A percentile compares a stretch with the other conserved stretches of the same genome.
Evolutionary conservation across 192 early-diverging fungal species (phyloP).

Genomic region (Linnemannia zychae): DNA sequence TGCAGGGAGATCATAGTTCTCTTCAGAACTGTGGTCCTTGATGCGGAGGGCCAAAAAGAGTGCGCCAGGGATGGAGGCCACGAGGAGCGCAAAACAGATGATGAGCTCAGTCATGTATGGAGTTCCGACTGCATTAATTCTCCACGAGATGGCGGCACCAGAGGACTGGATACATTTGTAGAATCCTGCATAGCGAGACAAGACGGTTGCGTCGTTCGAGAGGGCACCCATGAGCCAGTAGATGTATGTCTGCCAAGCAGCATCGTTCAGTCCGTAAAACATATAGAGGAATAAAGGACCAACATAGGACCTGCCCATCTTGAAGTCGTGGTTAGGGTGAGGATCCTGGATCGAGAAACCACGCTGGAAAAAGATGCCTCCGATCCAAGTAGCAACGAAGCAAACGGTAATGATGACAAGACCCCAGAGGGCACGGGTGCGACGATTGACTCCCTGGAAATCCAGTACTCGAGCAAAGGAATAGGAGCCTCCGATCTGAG

Average conservation of each 20-base stretch:
- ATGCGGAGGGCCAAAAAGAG: constrained; percentile 19
- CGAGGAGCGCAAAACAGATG: constrained; percentile 30
- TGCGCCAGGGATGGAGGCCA: constrained; percentile 24
- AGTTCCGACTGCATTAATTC: constrained; percentile 64
- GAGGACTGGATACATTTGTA: constrained; percentile 90
- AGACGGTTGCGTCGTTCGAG: constrained; percentile 78
- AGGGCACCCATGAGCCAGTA: constrained; percentile 91
- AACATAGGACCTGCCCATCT: constrained; percentile 53
- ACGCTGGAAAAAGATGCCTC: constrained; percentile 65
- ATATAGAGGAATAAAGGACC: constrained; percentile 75
- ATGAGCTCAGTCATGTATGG: constrained; percentile 23
- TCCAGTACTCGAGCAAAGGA: constrained; percentile 73
- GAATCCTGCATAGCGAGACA: constrained; percentile 83
- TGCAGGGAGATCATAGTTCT: background rate
- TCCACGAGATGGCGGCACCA: constrained; percentile 74
- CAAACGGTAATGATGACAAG: constrained; percentile 58
- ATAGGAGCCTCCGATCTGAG: constrained; percentile 75
- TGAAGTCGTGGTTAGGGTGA: constrained; percentile 53
- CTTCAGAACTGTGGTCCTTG: constrained; percentile 16
- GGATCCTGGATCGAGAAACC: constrained; percentile 54
- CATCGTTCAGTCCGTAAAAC: constrained; percentile 79
- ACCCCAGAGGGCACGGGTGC: constrained; percentile 72
- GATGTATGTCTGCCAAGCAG: constrained; percentile 74
- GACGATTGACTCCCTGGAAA: constrained; percentile 60
- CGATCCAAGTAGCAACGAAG: constrained; percentile 70